A percentile compares a stretch with the other conserved stretches of the same genome.
phyloP scores from a whole-genome alignment of 768 basidiomycete species.

The Mycena rebaudengoi region DNA sequence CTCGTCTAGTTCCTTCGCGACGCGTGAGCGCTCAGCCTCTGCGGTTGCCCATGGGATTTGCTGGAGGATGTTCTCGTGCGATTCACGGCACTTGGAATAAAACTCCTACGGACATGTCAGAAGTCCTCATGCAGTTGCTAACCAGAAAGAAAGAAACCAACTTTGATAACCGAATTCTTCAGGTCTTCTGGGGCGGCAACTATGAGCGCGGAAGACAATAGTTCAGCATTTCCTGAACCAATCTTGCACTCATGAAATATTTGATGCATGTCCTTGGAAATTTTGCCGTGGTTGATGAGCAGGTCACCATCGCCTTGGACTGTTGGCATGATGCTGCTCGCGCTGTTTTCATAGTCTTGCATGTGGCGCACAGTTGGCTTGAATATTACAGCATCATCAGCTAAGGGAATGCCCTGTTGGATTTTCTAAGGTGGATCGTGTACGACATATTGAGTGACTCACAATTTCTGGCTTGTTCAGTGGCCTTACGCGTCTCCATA shows the following conservation, averaged over 20 bases:
- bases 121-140: too few relatives aligned
- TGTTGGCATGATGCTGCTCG: constrained; percentile 47
- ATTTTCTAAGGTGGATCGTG: too few relatives aligned
- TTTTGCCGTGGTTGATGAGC: too few relatives aligned
- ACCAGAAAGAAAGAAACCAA: too few relatives aligned
- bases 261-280: constrained; percentile 80
- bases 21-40: constrained; percentile 65
- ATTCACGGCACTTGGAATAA: constrained; percentile 75
- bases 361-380: constrained; percentile 44
- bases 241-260: constrained; percentile 88
- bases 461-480: constrained; percentile 76
- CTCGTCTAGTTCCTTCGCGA: neutral
- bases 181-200: constrained; percentile 76
- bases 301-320: constrained; percentile 87
- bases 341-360: constrained; percentile 20
- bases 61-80: constrained; percentile 83
- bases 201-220: constrained; percentile 75
- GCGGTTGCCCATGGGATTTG: constrained; percentile 94
- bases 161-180: constrained; percentile 73
- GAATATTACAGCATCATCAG: constrained; percentile 44
- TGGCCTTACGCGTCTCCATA: constrained; percentile 18
- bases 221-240: constrained; percentile 76
- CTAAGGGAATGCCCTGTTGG: constrained; percentile 64
- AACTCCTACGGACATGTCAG: constrained; percentile 80
- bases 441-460: too few relatives aligned